phyloP scores from a whole-genome alignment of 305 asterid species.

The Solanum aculeatissimum region DNA sequence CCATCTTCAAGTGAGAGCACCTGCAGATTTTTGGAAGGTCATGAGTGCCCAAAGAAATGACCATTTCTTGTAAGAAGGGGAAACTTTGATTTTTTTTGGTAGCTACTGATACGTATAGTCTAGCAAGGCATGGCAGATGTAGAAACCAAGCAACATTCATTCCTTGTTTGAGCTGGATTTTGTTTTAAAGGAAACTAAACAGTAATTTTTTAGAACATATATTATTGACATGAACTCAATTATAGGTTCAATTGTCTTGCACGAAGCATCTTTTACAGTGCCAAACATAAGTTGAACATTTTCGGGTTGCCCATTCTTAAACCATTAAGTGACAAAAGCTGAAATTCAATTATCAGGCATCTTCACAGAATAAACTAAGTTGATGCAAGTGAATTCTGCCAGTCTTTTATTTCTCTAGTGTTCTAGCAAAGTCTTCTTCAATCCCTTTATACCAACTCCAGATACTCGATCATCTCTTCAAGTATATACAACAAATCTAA shows the following conservation, averaged over 20 bases:
- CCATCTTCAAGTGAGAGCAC: slow-evolving; percentile 70
- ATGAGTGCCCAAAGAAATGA: neutral
- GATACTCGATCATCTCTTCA: neutral
- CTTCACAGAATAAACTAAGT: neutral
- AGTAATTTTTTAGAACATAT: neutral
- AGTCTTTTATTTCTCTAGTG: neutral
- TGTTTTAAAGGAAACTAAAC: neutral
- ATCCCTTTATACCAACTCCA: neutral
- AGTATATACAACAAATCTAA: neutral
- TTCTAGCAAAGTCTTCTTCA: neutral
- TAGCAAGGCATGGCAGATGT: neutral
- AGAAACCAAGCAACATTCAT: neutral
- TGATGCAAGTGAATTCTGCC: neutral
- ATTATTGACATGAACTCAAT: neutral
- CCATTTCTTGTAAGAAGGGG: neutral
- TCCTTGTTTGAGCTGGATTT: neutral
- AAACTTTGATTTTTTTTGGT: neutral
- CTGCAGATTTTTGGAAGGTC: slow-evolving; percentile 27
- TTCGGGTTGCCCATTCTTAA: neutral
- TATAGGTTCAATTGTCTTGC: neutral
- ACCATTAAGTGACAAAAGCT: neutral
- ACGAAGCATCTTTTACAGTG: neutral
- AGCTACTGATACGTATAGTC: neutral
- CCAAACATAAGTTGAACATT: neutral
- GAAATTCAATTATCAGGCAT: neutral